Evolutionary conservation across 139 green algal species (phyloP), one percentile per base, ranked within the genome.

Genomic region (Edaphochlamys debaryana): DNA sequence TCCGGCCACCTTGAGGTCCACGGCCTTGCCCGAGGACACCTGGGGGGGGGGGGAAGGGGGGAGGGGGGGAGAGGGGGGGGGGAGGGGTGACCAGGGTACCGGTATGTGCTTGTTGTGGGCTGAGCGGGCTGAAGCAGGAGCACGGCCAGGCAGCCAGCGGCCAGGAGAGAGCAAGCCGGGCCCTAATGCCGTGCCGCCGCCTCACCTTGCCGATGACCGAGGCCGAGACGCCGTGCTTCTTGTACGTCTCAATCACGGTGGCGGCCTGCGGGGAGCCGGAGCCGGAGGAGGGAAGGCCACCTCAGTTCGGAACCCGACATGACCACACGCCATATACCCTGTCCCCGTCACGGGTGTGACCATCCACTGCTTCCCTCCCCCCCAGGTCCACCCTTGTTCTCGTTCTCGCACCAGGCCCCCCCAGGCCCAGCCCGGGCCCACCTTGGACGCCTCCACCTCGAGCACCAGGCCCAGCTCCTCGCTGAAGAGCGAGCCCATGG

Each of bases 401-500:
- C n/a, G n/a, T n/a, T n/a, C n/a, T n/a, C n/a, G n/a, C n/a, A n/a
- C n/a, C n/a, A n/a, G n/a, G n/a, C n/a, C n/a, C n/a, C n/a, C n/a
- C n/a, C n/a, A n/a, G n/a, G n/a, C n/a, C n/a, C n/a, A n/a, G 15
- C 48, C 6, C 50, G 25, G 20, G 20, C 25, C 80, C 56, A 90
- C 92, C 5, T 95, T 66, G 17, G 79, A 82, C 0, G 85, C 69
- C 5, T 82, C 62, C 29, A 99, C 96, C 89, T 99, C 97, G 48
- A 99, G 79, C 66, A 99, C 85, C 69, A 99, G 90, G 23, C 97
- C 97, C 34, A 98, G 93, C 93, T 99, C 97, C 90, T 99, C 97
- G 0, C 96, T 93, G 89, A 98, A 99, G 7, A 99, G 92, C 0
- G 90, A 92, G 22, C 89, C 72, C 58, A 95, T 73, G 48, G 87